Evolutionary conservation across 2,329 filamentous ascomycete species (phyloP).

Genomic region (Penicillium sp.): DNA sequence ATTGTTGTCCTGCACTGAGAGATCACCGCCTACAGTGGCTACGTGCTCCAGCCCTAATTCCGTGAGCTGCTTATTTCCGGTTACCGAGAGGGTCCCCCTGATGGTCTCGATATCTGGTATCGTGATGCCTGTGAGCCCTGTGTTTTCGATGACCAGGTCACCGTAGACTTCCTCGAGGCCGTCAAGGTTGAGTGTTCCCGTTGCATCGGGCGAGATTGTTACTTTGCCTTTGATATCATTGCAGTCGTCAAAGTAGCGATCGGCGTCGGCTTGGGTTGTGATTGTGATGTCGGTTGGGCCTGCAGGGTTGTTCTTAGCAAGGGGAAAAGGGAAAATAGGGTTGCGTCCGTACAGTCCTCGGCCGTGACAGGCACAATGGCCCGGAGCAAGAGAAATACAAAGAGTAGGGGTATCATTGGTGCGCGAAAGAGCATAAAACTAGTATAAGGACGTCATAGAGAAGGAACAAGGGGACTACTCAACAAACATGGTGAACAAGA

Average conservation of each 20-base stretch:
- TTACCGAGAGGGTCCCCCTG: constrained; percentile 26
- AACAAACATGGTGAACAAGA: background rate
- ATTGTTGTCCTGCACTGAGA: constrained; percentile 30
- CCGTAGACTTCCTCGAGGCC: constrained; percentile 39
- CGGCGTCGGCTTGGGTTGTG: constrained; percentile 35
- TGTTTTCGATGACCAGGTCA: constrained; percentile 26
- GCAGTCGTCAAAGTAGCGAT: constrained; percentile 39
- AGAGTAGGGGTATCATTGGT: constrained; percentile 13
- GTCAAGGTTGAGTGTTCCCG: constrained; percentile 47
- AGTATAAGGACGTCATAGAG: background rate
- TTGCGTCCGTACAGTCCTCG: constrained; percentile 2
- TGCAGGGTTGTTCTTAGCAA: constrained; percentile 12
- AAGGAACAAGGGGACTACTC: background rate
- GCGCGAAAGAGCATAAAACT: background rate
- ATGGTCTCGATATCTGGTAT: constrained; percentile 29
- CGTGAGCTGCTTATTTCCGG: constrained; percentile 25
- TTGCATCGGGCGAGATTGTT: constrained; percentile 45
- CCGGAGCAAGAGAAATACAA: background rate
- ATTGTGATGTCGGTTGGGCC: constrained; percentile 53
- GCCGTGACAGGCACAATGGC: constrained; percentile 8
- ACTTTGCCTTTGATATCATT: constrained; percentile 47
- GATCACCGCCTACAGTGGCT: constrained; percentile 22
- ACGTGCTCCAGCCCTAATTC: constrained; percentile 26
- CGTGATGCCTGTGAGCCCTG: constrained; percentile 24
- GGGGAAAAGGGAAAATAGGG: background rate